phyloP scores from a whole-genome alignment of 495 filamentous ascomycete species.

The Daldinia childiae region DNA sequence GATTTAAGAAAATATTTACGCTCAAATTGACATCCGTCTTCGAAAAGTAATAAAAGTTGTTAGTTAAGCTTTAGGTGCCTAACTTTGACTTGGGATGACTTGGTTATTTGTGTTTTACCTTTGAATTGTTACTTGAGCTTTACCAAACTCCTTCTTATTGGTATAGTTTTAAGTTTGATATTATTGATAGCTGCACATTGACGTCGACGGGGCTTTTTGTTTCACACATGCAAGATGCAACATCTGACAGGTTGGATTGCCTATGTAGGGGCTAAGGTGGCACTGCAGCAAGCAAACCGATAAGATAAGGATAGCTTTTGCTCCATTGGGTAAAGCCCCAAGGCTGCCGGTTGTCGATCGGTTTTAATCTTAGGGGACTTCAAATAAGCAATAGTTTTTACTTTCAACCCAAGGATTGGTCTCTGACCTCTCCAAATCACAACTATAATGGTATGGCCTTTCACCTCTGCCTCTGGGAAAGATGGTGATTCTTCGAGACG shows the following conservation, averaged over 20 bases:
- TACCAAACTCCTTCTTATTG: constrained; percentile 9
- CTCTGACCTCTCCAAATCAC: constrained; percentile 15
- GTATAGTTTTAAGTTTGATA: constrained; percentile 1
- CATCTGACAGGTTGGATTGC: constrained; percentile 2
- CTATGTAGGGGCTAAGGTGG: not conserved
- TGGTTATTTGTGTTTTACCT: constrained; percentile 15
- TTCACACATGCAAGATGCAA: constrained; percentile 13
- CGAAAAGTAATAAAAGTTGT: constrained; percentile 4
- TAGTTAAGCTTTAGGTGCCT: not conserved
- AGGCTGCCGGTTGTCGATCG: constrained; percentile 5
- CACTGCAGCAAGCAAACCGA: constrained; percentile 5
- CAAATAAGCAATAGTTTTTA: constrained; percentile 12
- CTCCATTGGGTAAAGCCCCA: constrained; percentile 28
- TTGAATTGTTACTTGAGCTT: constrained; percentile 2
- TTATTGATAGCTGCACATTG: constrained; percentile 27
- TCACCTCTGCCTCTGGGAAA: constrained; percentile 35
- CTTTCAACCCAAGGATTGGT: constrained; percentile 1
- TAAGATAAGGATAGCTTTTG: constrained; percentile 31
- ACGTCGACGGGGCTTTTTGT: constrained; percentile 32
- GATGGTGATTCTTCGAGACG: constrained; percentile 44
- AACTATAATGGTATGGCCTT: constrained; percentile 42
- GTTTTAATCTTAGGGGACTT: not conserved
- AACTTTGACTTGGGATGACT: not conserved
- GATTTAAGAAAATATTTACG: constrained; percentile 19
- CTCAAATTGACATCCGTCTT: not conserved